Evolutionary conservation across 164 flowering plant species (phyloP).

Genomic region (Vitis labrusca): DNA sequence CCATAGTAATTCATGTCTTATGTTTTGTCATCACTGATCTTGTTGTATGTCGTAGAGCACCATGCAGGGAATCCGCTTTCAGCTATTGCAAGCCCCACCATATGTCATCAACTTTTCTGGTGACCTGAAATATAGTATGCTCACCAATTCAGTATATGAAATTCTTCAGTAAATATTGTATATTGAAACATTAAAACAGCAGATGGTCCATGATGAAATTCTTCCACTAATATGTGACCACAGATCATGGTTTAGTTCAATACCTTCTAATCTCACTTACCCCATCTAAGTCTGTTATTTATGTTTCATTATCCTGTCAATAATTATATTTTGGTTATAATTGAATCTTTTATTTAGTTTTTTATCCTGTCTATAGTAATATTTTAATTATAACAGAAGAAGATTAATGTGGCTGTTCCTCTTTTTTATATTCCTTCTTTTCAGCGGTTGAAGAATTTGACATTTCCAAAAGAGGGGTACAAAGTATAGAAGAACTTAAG

Average conservation of each 20-base stretch:
- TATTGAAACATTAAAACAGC: not conserved
- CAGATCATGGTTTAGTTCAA: not conserved
- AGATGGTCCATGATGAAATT: no score
- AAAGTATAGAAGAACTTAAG: slow-evolving; percentile 45
- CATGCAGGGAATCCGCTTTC: slow-evolving; percentile 70
- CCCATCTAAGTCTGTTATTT: not conserved
- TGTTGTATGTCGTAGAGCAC: slow-evolving; percentile 56
- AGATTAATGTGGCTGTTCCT: not conserved
- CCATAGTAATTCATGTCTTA: not conserved
- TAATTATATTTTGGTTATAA: not conserved
- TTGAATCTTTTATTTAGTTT: no score
- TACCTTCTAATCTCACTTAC: not conserved
- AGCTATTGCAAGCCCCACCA: slow-evolving; percentile 86
- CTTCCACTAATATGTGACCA: not conserved
- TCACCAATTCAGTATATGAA: slow-evolving; percentile 4
- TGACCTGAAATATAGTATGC: slow-evolving; percentile 86
- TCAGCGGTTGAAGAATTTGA: slow-evolving; percentile 54
- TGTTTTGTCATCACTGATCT: slow-evolving; percentile 13
- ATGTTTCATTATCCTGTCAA: not conserved
- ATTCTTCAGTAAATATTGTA: not conserved
- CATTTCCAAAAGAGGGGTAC: slow-evolving; percentile 22
- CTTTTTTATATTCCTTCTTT: slow-evolving; percentile 2
- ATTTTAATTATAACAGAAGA: not conserved
- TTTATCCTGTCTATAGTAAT: no score
- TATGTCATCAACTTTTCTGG: slow-evolving; percentile 68